Evolutionary conservation across 768 basidiomycete species (phyloP).

Genomic region (Tricholoma matsutake): DNA sequence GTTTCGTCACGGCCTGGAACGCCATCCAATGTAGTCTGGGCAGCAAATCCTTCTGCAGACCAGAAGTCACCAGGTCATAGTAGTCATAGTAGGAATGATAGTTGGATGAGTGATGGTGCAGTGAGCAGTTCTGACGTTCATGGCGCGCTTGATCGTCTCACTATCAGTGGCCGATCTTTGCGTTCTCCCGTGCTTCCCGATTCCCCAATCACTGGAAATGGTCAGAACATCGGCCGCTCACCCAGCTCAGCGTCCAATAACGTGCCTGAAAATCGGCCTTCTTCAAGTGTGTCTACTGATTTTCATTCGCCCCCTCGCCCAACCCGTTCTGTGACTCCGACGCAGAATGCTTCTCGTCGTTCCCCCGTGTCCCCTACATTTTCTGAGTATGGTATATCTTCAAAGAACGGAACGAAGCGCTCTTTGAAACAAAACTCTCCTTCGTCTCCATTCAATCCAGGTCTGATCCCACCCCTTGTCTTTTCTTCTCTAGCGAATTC

Average conservation of each 20-base stretch:
- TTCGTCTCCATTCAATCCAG: conserved; percentile 50
- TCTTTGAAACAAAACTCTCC: conserved; percentile 54
- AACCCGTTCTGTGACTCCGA: conserved; percentile 65
- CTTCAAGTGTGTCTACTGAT: conserved; percentile 51
- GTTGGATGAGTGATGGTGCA: conserved; percentile 47
- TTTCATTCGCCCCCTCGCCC: conserved; percentile 43
- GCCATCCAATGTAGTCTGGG: conserved; percentile 80
- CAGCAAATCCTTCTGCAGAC: conserved; percentile 31
- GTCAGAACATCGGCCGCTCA: conserved; percentile 28
- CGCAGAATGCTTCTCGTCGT: conserved; percentile 45
- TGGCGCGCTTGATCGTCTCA: conserved; percentile 35
- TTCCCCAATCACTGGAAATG: conserved; percentile 46
- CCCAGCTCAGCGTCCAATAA: conserved; percentile 27
- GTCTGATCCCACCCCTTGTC: conserved; percentile 54
- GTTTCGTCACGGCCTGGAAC: conserved; percentile 61
- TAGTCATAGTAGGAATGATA: conserved; percentile 56
- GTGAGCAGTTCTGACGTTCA: conserved; percentile 29
- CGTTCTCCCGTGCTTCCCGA: conserved; percentile 60
- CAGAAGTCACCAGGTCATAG: conserved; percentile 39
- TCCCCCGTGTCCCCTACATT: conserved; percentile 55
- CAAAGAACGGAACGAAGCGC: conserved; percentile 40
- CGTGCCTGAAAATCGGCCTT: conserved; percentile 35
- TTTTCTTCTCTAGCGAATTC: conserved; percentile 71
- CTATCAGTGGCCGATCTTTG: conserved; percentile 43
- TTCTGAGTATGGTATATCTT: conserved; percentile 38